Percentiles rank a stretch among this genome's conserved stretches.
These are phyloP conservation scores for Lyophyllum semitale DNA, from an alignment of 768 basidiomycete genomes.

Conservation along the genomic window DNA sequence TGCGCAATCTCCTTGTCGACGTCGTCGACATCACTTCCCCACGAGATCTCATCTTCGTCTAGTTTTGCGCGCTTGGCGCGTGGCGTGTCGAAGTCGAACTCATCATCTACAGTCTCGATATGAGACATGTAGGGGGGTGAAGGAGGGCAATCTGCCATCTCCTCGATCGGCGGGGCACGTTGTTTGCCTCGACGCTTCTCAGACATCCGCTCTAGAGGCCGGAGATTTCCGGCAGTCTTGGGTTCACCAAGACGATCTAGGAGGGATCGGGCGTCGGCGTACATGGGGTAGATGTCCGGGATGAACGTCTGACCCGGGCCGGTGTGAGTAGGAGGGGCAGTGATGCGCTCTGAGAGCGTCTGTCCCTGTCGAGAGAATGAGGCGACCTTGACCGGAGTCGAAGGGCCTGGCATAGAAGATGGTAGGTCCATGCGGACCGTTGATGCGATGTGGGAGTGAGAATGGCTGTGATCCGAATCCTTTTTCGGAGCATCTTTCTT, in stretches of 20 bases:
- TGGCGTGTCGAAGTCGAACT: too few relatives aligned
- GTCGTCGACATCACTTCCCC: not conserved
- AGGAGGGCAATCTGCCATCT: not conserved
- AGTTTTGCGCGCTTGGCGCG: not conserved
- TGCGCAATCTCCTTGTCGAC: not conserved
- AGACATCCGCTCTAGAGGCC: not conserved
- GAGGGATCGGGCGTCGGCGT: not conserved
- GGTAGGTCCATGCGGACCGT: not conserved
- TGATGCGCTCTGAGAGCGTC: not conserved
- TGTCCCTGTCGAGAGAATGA: not conserved
- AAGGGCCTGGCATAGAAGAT: not conserved
- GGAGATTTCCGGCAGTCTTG: not conserved
- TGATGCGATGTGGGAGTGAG: not conserved
- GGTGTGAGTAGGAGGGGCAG: not conserved
- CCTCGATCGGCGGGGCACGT: not conserved
- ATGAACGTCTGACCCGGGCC: not conserved
- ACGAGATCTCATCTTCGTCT: not conserved
- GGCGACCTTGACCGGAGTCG: not conserved
- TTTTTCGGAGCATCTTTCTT: not conserved
- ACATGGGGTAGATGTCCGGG: not conserved
- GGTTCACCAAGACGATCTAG: not conserved
- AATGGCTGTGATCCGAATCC: too few relatives aligned
- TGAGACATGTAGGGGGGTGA: too few relatives aligned
- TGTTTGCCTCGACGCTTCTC: not conserved
- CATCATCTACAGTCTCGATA: too few relatives aligned